phyloP scores from a whole-genome alignment of 2,329 filamentous ascomycete species.

The Paramyrothecium sp. region DNA sequence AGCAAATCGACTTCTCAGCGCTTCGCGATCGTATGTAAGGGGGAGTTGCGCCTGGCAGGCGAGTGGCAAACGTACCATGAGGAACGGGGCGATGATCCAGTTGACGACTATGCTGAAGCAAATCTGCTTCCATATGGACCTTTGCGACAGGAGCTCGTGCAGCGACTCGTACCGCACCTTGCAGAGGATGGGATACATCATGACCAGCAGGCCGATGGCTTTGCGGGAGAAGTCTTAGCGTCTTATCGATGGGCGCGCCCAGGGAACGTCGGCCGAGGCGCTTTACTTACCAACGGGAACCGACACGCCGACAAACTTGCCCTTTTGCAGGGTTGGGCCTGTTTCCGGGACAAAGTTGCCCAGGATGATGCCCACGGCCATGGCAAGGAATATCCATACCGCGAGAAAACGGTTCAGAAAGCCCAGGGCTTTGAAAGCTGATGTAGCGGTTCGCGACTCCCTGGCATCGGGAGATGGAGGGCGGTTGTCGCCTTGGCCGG shows the following conservation, averaged over 20 bases:
- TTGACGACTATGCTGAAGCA: conserved; percentile 74
- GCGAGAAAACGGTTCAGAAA: conserved; percentile 64
- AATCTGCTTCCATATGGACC: conserved; percentile 73
- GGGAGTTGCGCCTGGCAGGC: too few relatives aligned
- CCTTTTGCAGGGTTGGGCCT: conserved; percentile 62
- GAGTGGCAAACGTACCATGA: too few relatives aligned
- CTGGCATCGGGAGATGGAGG: too few relatives aligned
- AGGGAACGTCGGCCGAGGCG: too few relatives aligned
- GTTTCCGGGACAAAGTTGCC: conserved; percentile 71
- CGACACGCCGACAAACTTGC: conserved; percentile 69
- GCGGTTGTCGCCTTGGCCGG: too few relatives aligned
- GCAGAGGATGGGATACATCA: conserved; percentile 94
- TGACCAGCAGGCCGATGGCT: conserved; percentile 79
- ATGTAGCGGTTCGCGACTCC: too few relatives aligned
- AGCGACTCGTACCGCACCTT: conserved; percentile 79
- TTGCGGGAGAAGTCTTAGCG: too few relatives aligned
- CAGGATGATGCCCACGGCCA: conserved; percentile 71
- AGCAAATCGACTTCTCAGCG: too few relatives aligned
- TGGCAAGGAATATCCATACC: conserved; percentile 76
- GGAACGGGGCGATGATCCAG: conserved; percentile 77
- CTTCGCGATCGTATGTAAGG: too few relatives aligned
- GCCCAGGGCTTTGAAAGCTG: conserved; percentile 53
- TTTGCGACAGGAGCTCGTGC: conserved; percentile 61
- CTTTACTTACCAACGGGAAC: conserved; percentile 61
- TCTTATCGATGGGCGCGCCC: too few relatives aligned